A percentile compares a stretch with the other conserved stretches of the same genome.
Conservation (phyloP, 495 filamentous ascomycete species). For the Penicillium lagena region DNA sequence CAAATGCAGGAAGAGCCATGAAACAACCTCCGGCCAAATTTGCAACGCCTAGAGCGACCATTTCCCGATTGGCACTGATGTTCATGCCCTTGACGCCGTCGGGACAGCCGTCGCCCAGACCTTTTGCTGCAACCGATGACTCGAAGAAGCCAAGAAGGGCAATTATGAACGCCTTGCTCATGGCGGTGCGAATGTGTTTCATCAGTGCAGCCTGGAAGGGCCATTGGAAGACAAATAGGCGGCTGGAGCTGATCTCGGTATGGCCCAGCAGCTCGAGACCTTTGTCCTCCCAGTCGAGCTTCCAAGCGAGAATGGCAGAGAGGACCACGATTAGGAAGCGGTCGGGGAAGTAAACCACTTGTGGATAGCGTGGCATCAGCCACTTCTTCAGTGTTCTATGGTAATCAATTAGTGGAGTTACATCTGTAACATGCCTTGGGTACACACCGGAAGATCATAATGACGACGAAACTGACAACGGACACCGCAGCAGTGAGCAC, state of each 20-base stretch:
- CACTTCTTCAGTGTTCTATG: conserved; percentile 68
- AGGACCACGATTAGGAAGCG: conserved; percentile 86
- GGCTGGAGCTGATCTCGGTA: conserved; percentile 54
- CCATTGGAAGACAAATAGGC: conserved; percentile 73
- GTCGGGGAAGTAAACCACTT: conserved; percentile 86
- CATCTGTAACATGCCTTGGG: neutral
- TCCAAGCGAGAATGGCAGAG: conserved; percentile 73
- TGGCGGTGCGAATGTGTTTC: conserved; percentile 74
- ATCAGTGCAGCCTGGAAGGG: conserved; percentile 72
- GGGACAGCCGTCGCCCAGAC: conserved; percentile 55
- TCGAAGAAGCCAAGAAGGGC: conserved; percentile 97
- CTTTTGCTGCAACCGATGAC: conserved; percentile 95
- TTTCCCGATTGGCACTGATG: conserved; percentile 87
- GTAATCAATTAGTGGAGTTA: neutral
- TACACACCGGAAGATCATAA: conserved; percentile 74
- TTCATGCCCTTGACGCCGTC: conserved; percentile 66
- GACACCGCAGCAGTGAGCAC: conserved; percentile 67
- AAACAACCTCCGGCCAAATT: conserved; percentile 91
- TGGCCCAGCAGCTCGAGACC: conserved; percentile 82
- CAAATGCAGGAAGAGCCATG: conserved; percentile 86
- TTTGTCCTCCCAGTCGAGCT: conserved; percentile 70
- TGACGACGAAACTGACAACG: conserved; percentile 73
- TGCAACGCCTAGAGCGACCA: conserved; percentile 85
- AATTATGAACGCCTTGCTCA: conserved; percentile 90
- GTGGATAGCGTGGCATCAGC: conserved; percentile 74